These are phyloP conservation scores for Tolypocladium pustulatum DNA, from an alignment of 2,329 filamentous ascomycete species.

Conservation along the genomic window DNA sequence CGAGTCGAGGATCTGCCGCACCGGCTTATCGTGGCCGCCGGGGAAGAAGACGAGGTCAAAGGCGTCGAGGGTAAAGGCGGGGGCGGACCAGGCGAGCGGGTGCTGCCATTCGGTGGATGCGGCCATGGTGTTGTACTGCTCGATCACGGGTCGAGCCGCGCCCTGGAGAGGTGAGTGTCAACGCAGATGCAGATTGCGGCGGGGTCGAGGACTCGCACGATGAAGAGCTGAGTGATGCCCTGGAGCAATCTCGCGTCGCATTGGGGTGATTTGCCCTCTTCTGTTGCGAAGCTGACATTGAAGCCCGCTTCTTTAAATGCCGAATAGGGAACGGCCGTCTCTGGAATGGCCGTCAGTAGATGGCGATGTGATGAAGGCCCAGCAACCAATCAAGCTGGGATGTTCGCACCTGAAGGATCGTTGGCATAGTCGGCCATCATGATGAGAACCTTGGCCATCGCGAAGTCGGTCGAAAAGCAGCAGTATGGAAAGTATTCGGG, in stretches of 20 bases:
- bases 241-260: constrained; percentile 40
- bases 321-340: constrained; percentile 38
- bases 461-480: not conserved
- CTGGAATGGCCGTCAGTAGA: constrained; percentile 16
- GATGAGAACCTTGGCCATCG: constrained; percentile 28
- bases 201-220: constrained; percentile 21
- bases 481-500: too few species aligned
- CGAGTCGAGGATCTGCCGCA: constrained; percentile 41
- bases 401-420: constrained; percentile 36
- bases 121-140: constrained; percentile 32
- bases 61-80: constrained; percentile 29
- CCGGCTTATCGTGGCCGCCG: constrained; percentile 41
- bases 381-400: too few species aligned
- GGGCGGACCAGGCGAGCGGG: constrained; percentile 33
- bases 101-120: constrained; percentile 27
- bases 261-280: constrained; percentile 31
- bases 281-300: constrained; percentile 37
- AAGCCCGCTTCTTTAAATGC: constrained; percentile 37
- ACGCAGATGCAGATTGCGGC: not conserved
- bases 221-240: constrained; percentile 36
- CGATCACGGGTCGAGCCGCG: constrained; percentile 28
- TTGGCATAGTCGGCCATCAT: constrained; percentile 45
- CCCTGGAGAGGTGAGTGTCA: constrained; percentile 19
- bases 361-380: not conserved
- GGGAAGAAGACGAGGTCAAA: constrained; percentile 40